These are phyloP conservation scores for Onygenales sp. DNA, from an alignment of 2,329 filamentous ascomycete genomes.

Conservation along the genomic window DNA sequence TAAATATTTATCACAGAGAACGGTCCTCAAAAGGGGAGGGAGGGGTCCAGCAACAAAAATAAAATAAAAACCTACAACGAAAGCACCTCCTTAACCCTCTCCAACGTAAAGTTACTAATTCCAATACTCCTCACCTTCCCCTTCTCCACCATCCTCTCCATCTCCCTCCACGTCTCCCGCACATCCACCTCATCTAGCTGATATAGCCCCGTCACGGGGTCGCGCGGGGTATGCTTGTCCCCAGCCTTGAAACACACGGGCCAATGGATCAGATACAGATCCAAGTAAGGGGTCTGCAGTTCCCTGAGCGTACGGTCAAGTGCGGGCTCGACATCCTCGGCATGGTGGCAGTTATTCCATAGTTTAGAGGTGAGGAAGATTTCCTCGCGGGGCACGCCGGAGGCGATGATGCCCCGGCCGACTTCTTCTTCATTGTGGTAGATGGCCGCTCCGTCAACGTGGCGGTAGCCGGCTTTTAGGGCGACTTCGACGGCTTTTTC, in stretches of 20 bases:
- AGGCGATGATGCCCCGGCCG: conserved; percentile 29
- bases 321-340: conserved; percentile 29
- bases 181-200: conserved; percentile 49
- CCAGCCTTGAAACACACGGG: conserved; percentile 16
- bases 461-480: conserved; percentile 41
- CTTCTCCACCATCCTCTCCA: conserved; percentile 19
- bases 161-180: conserved; percentile 21
- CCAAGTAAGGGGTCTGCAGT: conserved; percentile 55
- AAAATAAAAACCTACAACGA: conserved; percentile 5
- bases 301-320: conserved; percentile 49
- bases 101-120: conserved; percentile 20
- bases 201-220: conserved; percentile 43
- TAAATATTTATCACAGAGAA: conserved; percentile 17
- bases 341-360: conserved; percentile 28
- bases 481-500: conserved; percentile 37
- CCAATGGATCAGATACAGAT: conserved; percentile 50
- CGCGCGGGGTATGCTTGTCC: conserved; percentile 26
- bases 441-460: conserved; percentile 41
- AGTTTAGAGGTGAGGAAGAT: conserved; percentile 36
- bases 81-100: conserved; percentile 28
- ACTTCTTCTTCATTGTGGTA: conserved; percentile 38
- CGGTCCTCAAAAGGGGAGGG: not conserved
- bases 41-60: too few species aligned
- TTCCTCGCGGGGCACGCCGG: conserved; percentile 24
- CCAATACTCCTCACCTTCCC: conserved; percentile 22